phyloP scores from a whole-genome alignment of 345 rosid genomes.

The Alliaria petiolata region DNA sequence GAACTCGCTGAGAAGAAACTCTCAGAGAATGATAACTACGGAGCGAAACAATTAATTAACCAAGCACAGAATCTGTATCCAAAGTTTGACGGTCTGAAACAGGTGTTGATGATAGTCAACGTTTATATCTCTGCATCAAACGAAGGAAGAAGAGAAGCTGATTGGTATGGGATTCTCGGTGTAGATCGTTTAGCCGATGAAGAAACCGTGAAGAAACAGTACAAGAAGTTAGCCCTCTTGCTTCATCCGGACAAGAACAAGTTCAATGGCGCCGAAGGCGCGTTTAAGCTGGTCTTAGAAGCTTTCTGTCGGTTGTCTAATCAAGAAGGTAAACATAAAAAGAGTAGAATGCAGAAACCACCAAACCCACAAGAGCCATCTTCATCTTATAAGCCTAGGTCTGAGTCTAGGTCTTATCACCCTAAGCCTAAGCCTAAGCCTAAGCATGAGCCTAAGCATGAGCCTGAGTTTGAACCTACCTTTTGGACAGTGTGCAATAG shows the following conservation, averaged over 20 bases:
- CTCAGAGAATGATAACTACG: background rate
- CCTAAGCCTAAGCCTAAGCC: background rate
- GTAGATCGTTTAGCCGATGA: slow-evolving; percentile 58
- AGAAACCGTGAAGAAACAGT: slow-evolving; percentile 54
- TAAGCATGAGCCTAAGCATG: background rate
- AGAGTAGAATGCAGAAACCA: slow-evolving; percentile 11
- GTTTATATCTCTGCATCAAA: background rate
- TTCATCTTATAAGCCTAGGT: background rate
- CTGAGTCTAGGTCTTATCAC: background rate
- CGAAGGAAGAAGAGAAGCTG: slow-evolving; percentile 33
- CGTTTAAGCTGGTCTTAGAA: slow-evolving; percentile 64
- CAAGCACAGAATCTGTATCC: slow-evolving; percentile 20
- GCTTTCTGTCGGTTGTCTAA: slow-evolving; percentile 66
- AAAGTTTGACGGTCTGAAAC: slow-evolving; percentile 14
- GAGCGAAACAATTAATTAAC: background rate
- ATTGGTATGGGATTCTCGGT: slow-evolving; percentile 71
- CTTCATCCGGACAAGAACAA: slow-evolving; percentile 91
- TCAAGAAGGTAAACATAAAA: slow-evolving; percentile 32
- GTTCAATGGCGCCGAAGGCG: slow-evolving; percentile 71
- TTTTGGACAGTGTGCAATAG: slow-evolving; percentile 73
- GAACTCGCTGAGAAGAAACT: background rate
- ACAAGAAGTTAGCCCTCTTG: slow-evolving; percentile 55
- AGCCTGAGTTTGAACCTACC: slow-evolving; percentile 12
- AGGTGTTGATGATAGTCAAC: background rate
- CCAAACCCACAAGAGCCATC: background rate